phyloP scores from a whole-genome alignment of 176 grass and related monocot species.

The Elymus sibiricus region DNA sequence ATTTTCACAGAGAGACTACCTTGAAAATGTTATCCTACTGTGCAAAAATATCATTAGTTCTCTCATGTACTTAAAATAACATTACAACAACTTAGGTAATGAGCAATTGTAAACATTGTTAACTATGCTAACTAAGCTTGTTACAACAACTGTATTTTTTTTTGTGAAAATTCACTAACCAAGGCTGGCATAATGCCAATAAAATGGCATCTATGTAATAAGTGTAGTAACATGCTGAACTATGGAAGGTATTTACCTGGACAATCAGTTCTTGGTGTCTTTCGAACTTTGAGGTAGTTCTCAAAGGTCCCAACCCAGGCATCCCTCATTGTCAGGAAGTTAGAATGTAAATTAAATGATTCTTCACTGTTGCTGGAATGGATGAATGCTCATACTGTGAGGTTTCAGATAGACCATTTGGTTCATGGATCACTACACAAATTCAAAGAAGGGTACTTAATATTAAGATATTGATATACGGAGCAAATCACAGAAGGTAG shows the following conservation, averaged over 20 bases:
- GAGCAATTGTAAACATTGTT: not conserved
- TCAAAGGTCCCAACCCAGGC: constrained; percentile 89
- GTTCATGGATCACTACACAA: constrained; percentile 73
- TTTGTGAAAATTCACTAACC: not conserved
- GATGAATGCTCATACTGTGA: constrained; percentile 93
- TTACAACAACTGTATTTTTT: not conserved
- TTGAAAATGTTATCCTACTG: no score
- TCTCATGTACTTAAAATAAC: no score
- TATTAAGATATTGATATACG: not conserved
- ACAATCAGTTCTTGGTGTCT: constrained; percentile 75
- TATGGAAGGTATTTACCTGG: constrained; percentile 47
- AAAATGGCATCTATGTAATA: not conserved
- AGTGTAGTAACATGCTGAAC: not conserved
- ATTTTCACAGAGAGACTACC: no score
- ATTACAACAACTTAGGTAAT: no score
- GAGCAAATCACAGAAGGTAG: constrained; percentile 1
- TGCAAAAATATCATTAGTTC: no score
- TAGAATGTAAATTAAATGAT: constrained; percentile 80
- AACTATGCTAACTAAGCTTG: not conserved
- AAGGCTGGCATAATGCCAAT: not conserved
- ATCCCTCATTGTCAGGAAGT: constrained; percentile 90
- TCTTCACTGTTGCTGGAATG: constrained; percentile 74
- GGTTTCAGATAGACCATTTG: constrained; percentile 44
- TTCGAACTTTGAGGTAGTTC: constrained; percentile 48
- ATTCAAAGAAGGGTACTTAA: constrained; percentile 18